Evolutionary conservation across 169 alveolate species (phyloP).

Genomic region (Eimeria falciformis): DNA sequence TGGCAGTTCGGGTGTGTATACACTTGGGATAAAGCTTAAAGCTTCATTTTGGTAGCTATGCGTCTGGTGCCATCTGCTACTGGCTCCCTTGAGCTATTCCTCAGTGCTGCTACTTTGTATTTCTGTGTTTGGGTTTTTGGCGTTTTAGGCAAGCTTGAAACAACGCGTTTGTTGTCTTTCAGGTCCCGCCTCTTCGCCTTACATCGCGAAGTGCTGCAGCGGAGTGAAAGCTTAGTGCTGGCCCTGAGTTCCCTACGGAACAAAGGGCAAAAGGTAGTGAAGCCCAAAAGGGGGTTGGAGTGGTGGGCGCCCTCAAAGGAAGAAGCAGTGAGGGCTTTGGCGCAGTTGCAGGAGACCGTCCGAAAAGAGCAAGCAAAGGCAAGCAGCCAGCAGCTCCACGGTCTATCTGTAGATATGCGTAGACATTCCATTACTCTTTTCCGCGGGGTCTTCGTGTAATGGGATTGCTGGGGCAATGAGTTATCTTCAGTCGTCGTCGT

Average conservation of each 20-base stretch:
- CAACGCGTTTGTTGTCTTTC: neutral
- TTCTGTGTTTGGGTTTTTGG: neutral
- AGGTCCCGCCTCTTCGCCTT: constrained; percentile 38
- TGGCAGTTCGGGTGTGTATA: neutral
- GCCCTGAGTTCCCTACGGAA: constrained; percentile 5
- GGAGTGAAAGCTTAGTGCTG: neutral
- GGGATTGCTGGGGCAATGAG: too few species aligned
- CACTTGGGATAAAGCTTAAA: neutral
- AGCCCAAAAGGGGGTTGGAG: neutral
- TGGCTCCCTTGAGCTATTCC: neutral
- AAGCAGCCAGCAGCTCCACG: too few species aligned
- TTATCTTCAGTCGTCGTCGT: too few species aligned
- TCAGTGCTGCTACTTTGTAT: neutral
- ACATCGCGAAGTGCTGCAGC: constrained; percentile 34
- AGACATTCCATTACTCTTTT: too few species aligned
- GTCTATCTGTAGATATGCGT: too few species aligned
- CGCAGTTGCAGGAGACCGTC: neutral
- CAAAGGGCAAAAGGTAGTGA: neutral
- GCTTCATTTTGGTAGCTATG: neutral
- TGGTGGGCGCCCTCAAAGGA: constrained; percentile 51
- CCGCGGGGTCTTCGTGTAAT: too few species aligned
- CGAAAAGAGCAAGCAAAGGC: constrained; percentile 50
- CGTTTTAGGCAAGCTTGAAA: neutral
- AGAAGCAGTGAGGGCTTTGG: constrained; percentile 32
- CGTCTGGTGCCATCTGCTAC: neutral